A percentile compares a stretch with the other conserved stretches of the same genome.
These are phyloP conservation scores for Graphiopsis chlorocephala DNA, from an alignment of 2,329 filamentous ascomycete genomes.

Conservation along the genomic window DNA sequence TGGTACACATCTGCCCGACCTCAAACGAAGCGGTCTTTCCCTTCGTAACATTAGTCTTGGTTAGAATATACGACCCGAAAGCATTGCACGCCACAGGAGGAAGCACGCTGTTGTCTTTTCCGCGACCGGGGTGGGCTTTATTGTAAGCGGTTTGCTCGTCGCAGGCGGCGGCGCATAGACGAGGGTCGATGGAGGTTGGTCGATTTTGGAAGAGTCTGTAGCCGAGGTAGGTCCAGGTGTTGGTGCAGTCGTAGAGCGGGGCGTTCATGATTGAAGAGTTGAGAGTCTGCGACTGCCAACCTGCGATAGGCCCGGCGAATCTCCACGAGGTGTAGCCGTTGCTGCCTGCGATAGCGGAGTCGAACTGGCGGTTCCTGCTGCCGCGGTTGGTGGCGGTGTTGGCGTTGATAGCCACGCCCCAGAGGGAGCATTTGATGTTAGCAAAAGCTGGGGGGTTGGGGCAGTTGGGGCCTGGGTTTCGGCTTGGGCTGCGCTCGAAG, in stretches of 20 bases:
- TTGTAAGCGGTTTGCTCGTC: conserved; percentile 17
- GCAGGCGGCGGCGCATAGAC: conserved; percentile 32
- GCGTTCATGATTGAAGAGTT: background rate
- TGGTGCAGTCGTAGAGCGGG: conserved; percentile 21
- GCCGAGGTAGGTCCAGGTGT: conserved; percentile 28
- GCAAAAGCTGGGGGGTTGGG: conserved; percentile 35
- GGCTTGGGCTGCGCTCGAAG: conserved; percentile 34
- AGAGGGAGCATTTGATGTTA: conserved; percentile 38
- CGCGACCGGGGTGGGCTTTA: background rate
- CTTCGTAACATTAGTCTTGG: conserved; percentile 5
- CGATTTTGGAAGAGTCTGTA: conserved; percentile 24
- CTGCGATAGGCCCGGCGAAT: conserved; percentile 15
- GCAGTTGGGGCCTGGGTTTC: conserved; percentile 33
- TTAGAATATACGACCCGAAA: conserved; percentile 13
- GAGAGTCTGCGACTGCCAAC: background rate
- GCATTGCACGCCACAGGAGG: background rate
- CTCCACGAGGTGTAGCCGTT: conserved; percentile 33
- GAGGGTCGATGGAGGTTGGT: conserved; percentile 28
- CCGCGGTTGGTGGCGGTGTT: conserved; percentile 35
- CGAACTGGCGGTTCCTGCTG: conserved; percentile 35
- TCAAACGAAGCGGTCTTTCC: background rate
- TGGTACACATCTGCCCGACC: conserved; percentile 9
- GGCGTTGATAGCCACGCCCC: conserved; percentile 30
- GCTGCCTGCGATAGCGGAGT: conserved; percentile 43
- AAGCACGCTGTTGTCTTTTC: too few relatives aligned